Evolutionary conservation across 1,284 basidiomycete genomes (phyloP).

Genomic region (Naganishia liquefaciens): DNA sequence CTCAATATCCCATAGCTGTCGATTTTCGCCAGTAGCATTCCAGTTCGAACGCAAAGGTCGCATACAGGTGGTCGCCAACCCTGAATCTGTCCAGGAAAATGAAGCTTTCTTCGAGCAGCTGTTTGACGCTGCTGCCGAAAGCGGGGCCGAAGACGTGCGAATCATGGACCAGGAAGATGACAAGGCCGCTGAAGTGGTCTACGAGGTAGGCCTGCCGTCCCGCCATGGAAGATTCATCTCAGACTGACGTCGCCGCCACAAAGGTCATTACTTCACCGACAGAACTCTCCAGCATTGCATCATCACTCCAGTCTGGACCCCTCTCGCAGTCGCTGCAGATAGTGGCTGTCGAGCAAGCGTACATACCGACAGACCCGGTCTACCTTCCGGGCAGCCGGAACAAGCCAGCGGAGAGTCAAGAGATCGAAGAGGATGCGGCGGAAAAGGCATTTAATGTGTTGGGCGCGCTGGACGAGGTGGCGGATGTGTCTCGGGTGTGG

Average conservation of each 20-base stretch:
- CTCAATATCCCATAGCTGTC: constrained; percentile 58
- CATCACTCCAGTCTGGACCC: constrained; percentile 1
- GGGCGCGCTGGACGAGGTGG: constrained; percentile 46
- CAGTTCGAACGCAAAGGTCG: constrained; percentile 72
- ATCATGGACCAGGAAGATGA: constrained; percentile 63
- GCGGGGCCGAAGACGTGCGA: constrained; percentile 57
- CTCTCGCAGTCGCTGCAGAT: constrained; percentile 29
- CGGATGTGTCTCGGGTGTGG: constrained; percentile 51
- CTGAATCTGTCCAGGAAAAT: constrained; percentile 31
- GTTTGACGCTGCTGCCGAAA: constrained; percentile 52
- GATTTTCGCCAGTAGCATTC: constrained; percentile 70
- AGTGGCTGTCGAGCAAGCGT: constrained; percentile 44
- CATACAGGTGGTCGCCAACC: constrained; percentile 61
- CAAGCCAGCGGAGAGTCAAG: constrained; percentile 33
- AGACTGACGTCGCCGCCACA: background rate
- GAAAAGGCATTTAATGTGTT: constrained; percentile 41
- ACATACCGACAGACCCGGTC: constrained; percentile 43
- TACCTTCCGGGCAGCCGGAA: constrained; percentile 35
- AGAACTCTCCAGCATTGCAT: constrained; percentile 37
- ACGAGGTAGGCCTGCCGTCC: constrained; percentile 33
- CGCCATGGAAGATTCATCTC: too few relatives aligned
- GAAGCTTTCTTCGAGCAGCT: constrained; percentile 46
- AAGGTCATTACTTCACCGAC: constrained; percentile 44
- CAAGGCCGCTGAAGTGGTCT: constrained; percentile 37
- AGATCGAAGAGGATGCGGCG: constrained; percentile 42